Evolutionary conservation across 2,329 filamentous ascomycete genomes (phyloP).

Genomic region (Aspergillus versicolor): DNA sequence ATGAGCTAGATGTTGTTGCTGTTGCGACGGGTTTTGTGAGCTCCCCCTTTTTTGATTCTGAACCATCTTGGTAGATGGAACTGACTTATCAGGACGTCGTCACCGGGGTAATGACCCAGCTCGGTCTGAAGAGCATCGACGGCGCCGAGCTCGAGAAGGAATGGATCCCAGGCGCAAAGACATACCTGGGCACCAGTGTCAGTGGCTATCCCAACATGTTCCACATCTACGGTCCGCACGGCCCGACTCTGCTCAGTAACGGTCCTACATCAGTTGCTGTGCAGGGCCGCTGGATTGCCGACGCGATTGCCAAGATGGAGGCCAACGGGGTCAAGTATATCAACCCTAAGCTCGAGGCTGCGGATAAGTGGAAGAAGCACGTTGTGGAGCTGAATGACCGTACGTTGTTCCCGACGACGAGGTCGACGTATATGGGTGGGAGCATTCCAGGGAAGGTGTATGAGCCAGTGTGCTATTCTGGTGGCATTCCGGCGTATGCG

Average conservation of each 20-base stretch:
- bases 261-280: constrained; percentile 56
- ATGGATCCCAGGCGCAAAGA: constrained; percentile 38
- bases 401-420: constrained; percentile 51
- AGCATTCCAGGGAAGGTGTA: constrained; percentile 55
- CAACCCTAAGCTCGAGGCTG: constrained; percentile 48
- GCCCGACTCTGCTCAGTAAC: constrained; percentile 56
- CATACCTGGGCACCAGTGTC: constrained; percentile 47
- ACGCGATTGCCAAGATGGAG: constrained; percentile 51
- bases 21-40: constrained; percentile 44
- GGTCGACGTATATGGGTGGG: constrained; percentile 57
- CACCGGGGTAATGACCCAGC: constrained; percentile 42
- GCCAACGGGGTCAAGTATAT: constrained; percentile 50
- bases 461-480: constrained; percentile 51
- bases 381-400: constrained; percentile 49
- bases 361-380: constrained; percentile 50
- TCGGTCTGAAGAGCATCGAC: constrained; percentile 38
- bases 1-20: constrained; percentile 45
- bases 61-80: too few species aligned
- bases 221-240: constrained; percentile 57
- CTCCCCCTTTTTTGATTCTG: neutral
- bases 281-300: constrained; percentile 46
- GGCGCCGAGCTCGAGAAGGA: constrained; percentile 35
- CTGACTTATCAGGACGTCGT: constrained; percentile 29
- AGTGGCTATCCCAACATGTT: constrained; percentile 52
- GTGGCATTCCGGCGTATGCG: constrained; percentile 20